Evolutionary conservation across 129 eudicot species (phyloP).

Genomic region (Escallonia rubra): DNA sequence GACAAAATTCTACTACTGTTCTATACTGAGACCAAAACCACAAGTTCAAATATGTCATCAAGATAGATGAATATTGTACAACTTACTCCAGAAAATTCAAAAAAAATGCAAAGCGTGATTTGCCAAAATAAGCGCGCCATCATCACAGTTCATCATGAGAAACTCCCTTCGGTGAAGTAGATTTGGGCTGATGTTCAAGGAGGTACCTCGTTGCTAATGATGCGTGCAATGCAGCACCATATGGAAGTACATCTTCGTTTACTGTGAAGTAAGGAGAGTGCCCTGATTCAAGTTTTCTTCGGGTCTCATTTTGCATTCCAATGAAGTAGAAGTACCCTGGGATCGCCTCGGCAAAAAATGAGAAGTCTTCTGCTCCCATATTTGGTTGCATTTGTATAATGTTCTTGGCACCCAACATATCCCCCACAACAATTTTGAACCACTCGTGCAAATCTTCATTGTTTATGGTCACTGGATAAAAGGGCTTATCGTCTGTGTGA

Average conservation of each 20-base stretch:
- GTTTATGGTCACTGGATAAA: constrained; percentile 30
- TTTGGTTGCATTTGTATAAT: constrained; percentile 24
- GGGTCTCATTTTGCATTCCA: constrained; percentile 36
- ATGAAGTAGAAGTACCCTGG: constrained; percentile 42
- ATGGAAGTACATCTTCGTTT: constrained; percentile 43
- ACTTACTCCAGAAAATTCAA: too few relatives aligned
- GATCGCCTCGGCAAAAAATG: constrained; percentile 32
- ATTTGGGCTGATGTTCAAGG: constrained; percentile 19
- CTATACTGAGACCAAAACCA: too few relatives aligned
- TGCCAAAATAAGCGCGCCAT: too few relatives aligned
- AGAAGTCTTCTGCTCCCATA: constrained; percentile 50
- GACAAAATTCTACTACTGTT: too few relatives aligned
- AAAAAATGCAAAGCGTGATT: too few relatives aligned
- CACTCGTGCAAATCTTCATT: constrained; percentile 20
- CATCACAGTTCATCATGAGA: constrained; percentile 31
- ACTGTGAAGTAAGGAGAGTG: constrained; percentile 37
- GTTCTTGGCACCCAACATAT: constrained; percentile 29
- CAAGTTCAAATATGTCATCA: too few relatives aligned
- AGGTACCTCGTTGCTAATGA: constrained; percentile 45
- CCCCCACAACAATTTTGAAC: constrained; percentile 24
- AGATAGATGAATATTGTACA: too few relatives aligned
- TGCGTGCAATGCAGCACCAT: constrained; percentile 52
- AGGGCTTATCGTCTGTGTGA: constrained; percentile 11
- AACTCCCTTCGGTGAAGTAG: neutral
- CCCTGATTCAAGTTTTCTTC: constrained; percentile 12